phyloP scores from a whole-genome alignment of 352 stramenopile genomes.

The Phytophthora vignae region DNA sequence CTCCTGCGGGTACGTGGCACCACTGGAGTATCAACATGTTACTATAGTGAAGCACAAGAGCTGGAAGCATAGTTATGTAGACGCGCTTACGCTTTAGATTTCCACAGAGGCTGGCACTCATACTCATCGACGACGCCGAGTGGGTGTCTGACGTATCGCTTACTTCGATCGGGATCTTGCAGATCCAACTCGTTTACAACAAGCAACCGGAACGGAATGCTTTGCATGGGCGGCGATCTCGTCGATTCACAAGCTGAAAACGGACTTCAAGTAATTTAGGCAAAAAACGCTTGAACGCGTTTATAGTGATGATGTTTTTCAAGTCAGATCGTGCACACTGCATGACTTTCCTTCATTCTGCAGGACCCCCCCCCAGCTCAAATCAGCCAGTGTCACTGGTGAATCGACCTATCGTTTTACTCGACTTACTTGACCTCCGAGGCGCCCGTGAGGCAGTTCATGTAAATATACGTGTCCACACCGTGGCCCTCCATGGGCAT shows the following conservation, averaged over 20 bases:
- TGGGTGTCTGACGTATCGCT: slow-evolving; percentile 8
- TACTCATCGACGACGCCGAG: slow-evolving; percentile 26
- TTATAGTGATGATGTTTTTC: background rate
- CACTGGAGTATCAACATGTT: slow-evolving; percentile 11
- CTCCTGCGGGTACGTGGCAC: slow-evolving; percentile 30
- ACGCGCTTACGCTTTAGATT: slow-evolving; percentile 28
- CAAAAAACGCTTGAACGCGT: background rate
- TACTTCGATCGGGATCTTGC: slow-evolving; percentile 10
- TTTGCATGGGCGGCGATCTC: slow-evolving; percentile 24
- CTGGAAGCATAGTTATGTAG: background rate
- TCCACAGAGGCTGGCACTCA: slow-evolving; percentile 19
- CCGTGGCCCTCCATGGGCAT: slow-evolving; percentile 99
- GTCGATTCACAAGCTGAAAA: background rate
- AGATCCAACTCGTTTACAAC: slow-evolving; percentile 36
- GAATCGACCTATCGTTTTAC: slow-evolving; percentile 8
- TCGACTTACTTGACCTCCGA: slow-evolving; percentile 74
- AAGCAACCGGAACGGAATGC: slow-evolving; percentile 34
- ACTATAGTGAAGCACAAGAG: background rate
- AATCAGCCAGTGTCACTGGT: background rate
- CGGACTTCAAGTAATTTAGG: slow-evolving; percentile 5
- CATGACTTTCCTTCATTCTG: slow-evolving; percentile 21
- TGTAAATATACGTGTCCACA: slow-evolving; percentile 95
- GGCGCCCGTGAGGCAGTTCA: slow-evolving; percentile 80
- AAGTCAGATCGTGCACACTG: slow-evolving; percentile 18
- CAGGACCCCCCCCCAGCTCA: background rate